Evolutionary conservation across 805 yeast genomes (phyloP), one percentile per base, ranked within the genome.

Genomic region (Candida insectalens): DNA sequence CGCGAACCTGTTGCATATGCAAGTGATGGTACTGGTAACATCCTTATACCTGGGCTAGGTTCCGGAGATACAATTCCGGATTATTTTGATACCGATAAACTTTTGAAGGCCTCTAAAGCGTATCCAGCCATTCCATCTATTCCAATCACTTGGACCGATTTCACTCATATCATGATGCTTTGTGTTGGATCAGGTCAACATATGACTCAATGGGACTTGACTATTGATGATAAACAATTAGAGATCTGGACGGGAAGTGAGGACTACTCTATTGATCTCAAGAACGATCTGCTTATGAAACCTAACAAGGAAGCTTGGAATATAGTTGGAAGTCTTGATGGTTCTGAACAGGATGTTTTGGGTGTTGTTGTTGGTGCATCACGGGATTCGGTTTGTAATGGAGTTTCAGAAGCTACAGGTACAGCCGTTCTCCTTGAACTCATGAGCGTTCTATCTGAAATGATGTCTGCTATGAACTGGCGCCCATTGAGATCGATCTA

Each of bases 291-390:
- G 6, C 60, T 63, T 2, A 57, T 63, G 37, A 52, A 75, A 48
- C 59, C 69, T 27, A 55, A 69, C 4, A 94, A 89, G 42, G 71
- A 73, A 14, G 62, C 81, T 3, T 77, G 92, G 83, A 83, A 87
- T 49, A 74, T 88, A 2, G 51, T 84, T 19, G 95, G 89, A 2
- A 71, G 77, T 29, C 73, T 88, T 16, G 66, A 69, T 22, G 96
- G 96, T 9, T 60, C 77, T 30, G 96, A 89, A 50, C 95, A 84
- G 56, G 60, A 64, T 15, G 83, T 74, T 15, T 69, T 73, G 42
- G 84, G 83, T 0, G 58, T 89, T 4, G 63, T 88, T 2, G 71
- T 89, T 36, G 95, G 94, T 1, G 87, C 96, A 1, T 71, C 81
- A 4, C 63, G 96, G 43, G 96, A 87, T 50, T 63, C 94, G 1